Evolutionary conservation across 495 filamentous ascomycete species (phyloP).

Genomic region (Durotheca rogersii): DNA sequence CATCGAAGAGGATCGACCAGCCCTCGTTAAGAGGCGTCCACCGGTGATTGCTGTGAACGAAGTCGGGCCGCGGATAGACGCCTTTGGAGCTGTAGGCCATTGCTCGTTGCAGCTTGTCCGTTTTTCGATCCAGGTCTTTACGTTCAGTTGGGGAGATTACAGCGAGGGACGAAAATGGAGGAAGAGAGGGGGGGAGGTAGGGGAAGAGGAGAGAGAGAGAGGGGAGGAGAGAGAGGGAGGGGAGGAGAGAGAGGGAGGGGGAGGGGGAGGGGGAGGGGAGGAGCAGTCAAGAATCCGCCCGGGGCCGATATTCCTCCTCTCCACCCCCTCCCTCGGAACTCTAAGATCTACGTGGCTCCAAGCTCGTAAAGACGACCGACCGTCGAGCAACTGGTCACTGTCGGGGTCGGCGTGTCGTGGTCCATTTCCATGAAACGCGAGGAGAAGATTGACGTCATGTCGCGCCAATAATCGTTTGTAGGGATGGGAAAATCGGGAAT

Average conservation of each 20-base stretch:
- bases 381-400: neutral
- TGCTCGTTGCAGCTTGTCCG: neutral
- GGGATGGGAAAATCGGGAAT: slow-evolving; percentile 24
- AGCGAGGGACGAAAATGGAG: too few species aligned
- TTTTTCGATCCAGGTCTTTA: neutral
- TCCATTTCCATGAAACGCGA: slow-evolving; percentile 34
- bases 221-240: too few species aligned
- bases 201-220: too few species aligned
- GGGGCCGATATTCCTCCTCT: too few species aligned
- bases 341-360: neutral
- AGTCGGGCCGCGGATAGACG: slow-evolving; percentile 52
- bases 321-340: too few species aligned
- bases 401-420: slow-evolving; percentile 26
- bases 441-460: slow-evolving; percentile 32
- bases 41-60: slow-evolving; percentile 49
- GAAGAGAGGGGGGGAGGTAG: too few species aligned
- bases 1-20: slow-evolving; percentile 61
- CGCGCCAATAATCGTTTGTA: slow-evolving; percentile 24
- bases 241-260: slow-evolving; percentile 2
- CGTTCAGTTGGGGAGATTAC: too few species aligned
- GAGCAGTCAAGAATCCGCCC: neutral
- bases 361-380: slow-evolving; percentile 8
- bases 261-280: slow-evolving; percentile 3
- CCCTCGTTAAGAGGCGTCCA: slow-evolving; percentile 57
- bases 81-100: slow-evolving; percentile 38